These are phyloP conservation scores for Cladosporium sp. DNA, from an alignment of 2,329 filamentous ascomycete species.

Conservation along the genomic window DNA sequence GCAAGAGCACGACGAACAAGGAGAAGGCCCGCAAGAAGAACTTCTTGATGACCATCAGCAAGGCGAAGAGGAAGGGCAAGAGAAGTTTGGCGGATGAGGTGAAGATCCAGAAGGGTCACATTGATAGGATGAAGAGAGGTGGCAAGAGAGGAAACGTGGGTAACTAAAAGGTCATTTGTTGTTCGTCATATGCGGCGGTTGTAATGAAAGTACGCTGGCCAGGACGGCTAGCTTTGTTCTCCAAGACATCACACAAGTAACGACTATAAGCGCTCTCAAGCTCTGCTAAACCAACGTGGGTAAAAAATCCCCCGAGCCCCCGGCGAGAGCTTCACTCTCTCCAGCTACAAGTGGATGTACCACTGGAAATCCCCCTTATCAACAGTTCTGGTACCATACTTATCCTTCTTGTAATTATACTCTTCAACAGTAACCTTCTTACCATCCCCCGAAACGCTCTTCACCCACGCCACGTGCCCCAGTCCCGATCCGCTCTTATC, in stretches of 20 bases:
- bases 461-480: conserved; percentile 7
- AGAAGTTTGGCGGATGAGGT: conserved; percentile 84
- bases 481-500: background rate
- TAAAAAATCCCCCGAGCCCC: background rate
- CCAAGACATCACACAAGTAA: background rate
- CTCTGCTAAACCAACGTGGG: too few species aligned
- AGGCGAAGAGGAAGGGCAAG: conserved; percentile 95
- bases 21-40: conserved; percentile 98
- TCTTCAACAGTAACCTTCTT: conserved; percentile 13
- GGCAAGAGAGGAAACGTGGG: conserved; percentile 73
- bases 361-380: background rate
- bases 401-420: conserved; percentile 1
- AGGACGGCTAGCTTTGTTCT: background rate
- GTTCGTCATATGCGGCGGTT: background rate
- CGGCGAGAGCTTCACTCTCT: background rate
- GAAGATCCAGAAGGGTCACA: conserved; percentile 77
- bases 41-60: conserved; percentile 95
- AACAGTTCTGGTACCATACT: background rate
- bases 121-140: conserved; percentile 79
- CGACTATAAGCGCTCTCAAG: background rate
- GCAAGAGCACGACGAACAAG: conserved; percentile 95
- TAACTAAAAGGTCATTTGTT: background rate
- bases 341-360: background rate
- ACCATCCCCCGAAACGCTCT: background rate
- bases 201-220: background rate